phyloP scores from a whole-genome alignment of 352 stramenopile species.

The Phytophthora meadii region DNA sequence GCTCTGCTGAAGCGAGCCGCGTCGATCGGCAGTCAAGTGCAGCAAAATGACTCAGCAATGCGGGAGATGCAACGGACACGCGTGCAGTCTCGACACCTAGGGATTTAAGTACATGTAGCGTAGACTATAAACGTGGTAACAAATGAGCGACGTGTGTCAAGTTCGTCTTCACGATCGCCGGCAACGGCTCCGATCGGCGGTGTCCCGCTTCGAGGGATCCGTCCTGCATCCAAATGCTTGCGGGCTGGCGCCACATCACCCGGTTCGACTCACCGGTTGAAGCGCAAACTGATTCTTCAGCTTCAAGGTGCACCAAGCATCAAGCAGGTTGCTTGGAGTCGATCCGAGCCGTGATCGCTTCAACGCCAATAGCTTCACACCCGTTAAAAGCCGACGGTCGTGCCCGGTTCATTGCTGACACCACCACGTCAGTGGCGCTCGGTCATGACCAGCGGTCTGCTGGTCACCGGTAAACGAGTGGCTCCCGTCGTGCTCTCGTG shows the following conservation, averaged over 20 bases:
- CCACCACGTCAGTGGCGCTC: slow-evolving; percentile 17
- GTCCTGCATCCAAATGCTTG: slow-evolving; percentile 1
- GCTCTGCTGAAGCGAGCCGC: slow-evolving; percentile 17
- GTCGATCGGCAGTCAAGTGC: slow-evolving; percentile 31
- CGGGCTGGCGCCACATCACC: slow-evolving; percentile 4
- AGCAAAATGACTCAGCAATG: slow-evolving; percentile 34
- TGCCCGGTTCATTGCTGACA: slow-evolving; percentile 13
- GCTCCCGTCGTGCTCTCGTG: slow-evolving; percentile 21
- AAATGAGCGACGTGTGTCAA: slow-evolving; percentile 7
- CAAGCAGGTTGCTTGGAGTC: neutral
- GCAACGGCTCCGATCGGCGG: slow-evolving; percentile 5
- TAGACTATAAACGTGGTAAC: neutral
- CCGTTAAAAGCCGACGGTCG: neutral
- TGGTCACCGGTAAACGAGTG: slow-evolving; percentile 1
- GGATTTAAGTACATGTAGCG: slow-evolving; percentile 7
- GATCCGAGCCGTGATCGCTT: neutral
- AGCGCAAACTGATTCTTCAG: slow-evolving; percentile 4
- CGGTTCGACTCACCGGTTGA: slow-evolving; percentile 4
- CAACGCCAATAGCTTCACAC: neutral
- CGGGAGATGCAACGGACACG: slow-evolving; percentile 21
- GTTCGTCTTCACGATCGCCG: slow-evolving; percentile 8
- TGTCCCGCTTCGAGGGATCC: slow-evolving; percentile 1
- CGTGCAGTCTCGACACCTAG: slow-evolving; percentile 15
- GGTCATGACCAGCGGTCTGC: neutral
- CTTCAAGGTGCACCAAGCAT: slow-evolving; percentile 8